A percentile compares a stretch with the other conserved stretches of the same genome.
Evolutionary conservation across 805 yeast genomes (phyloP).

Genomic region (Kodamaea kaohsiungensis): DNA sequence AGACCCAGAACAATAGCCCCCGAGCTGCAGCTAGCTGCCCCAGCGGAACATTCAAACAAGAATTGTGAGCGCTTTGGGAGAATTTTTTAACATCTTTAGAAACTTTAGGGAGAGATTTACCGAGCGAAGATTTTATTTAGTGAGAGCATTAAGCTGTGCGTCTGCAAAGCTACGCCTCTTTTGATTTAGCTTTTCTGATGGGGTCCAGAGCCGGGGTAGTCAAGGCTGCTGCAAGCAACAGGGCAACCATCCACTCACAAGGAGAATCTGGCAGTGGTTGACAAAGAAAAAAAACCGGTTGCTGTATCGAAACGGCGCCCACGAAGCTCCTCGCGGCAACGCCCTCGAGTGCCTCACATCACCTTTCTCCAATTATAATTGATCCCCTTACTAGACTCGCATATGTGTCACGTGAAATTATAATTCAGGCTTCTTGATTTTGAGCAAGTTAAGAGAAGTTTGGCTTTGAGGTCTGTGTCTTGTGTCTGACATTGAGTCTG

Average conservation of each 20-base stretch:
- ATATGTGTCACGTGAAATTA: not conserved
- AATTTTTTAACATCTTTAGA: not conserved
- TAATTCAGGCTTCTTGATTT: not conserved
- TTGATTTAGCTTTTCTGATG: not conserved
- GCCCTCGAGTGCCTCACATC: not conserved
- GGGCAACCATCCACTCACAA: not conserved
- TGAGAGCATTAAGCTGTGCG: constrained; percentile 1
- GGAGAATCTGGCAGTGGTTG: not conserved
- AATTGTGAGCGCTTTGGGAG: not conserved
- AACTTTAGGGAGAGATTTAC: constrained; percentile 2
- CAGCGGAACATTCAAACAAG: not conserved
- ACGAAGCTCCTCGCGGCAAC: not conserved
- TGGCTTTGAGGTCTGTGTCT: not conserved
- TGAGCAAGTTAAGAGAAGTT: not conserved
- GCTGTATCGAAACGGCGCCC: not conserved
- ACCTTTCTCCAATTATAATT: not conserved
- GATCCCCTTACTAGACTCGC: not conserved
- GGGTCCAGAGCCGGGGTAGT: not conserved
- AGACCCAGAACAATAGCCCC: not conserved
- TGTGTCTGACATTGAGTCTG: too few species aligned
- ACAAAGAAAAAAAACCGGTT: not conserved
- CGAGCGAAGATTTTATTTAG: constrained; percentile 2
- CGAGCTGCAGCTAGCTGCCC: not conserved
- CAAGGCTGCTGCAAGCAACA: not conserved
- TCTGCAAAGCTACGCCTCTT: not conserved